Conservation (phyloP, 2,329 filamentous ascomycete species). For the Corinectria fuckeliana region DNA sequence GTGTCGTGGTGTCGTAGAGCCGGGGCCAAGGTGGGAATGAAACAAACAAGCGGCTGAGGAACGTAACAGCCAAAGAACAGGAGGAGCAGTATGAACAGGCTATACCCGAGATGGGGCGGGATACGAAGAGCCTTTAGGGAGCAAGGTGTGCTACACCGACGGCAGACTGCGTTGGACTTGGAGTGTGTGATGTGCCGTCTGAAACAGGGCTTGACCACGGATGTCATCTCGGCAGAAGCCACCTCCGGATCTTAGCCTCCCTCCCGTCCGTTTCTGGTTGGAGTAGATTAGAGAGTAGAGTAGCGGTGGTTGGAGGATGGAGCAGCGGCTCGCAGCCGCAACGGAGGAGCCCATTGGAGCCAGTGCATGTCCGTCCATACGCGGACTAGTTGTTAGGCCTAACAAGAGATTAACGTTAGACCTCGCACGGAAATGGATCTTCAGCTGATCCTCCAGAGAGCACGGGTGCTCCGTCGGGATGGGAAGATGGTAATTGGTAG, state of each 20-base stretch:
- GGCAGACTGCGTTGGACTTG: slow-evolving; percentile 20
- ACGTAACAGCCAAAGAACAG: background rate
- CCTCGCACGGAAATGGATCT: background rate
- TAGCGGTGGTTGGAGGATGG: no score
- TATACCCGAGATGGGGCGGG: slow-evolving; percentile 1
- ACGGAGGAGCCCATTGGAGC: no score
- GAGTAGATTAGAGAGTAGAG: no score
- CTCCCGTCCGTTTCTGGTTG: slow-evolving; percentile 1
- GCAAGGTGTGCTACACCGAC: background rate
- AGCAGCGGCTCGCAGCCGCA: slow-evolving; percentile 21
- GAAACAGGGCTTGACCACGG: slow-evolving; percentile 35
- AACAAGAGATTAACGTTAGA: background rate
- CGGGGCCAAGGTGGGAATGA: slow-evolving; percentile 10
- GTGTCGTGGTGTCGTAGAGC: background rate
- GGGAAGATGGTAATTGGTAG: background rate
- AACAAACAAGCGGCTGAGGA: slow-evolving; percentile 14
- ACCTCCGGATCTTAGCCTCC: slow-evolving; percentile 40
- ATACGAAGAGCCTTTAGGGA: background rate
- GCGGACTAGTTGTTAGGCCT: background rate
- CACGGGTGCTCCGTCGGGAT: background rate
- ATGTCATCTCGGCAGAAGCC: slow-evolving; percentile 40
- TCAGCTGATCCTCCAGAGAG: background rate
- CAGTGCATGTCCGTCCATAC: slow-evolving; percentile 1
- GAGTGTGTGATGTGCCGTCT: slow-evolving; percentile 28
- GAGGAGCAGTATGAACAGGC: background rate